A percentile compares a stretch with the other conserved stretches of the same genome.
Conservation (phyloP, 1,284 basidiomycete species). For the Pholiota adiposa region DNA sequence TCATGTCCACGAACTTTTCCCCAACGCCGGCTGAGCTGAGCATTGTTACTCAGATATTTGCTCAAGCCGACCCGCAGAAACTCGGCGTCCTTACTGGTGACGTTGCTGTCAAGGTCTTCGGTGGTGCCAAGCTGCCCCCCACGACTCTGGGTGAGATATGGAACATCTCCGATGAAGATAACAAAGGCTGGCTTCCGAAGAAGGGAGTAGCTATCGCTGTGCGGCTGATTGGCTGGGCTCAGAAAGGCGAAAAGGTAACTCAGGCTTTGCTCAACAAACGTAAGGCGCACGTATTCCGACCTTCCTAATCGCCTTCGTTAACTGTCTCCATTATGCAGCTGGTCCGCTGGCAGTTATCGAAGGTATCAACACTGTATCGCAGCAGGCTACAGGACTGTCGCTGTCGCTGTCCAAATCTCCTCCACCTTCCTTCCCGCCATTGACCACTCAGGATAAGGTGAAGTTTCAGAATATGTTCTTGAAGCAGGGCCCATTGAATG, state of each 20-base stretch:
- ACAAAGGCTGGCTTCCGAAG: slow-evolving; percentile 89
- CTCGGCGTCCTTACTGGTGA: slow-evolving; percentile 85
- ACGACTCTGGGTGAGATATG: slow-evolving; percentile 92
- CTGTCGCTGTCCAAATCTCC: slow-evolving; percentile 65
- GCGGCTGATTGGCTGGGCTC: slow-evolving; percentile 91
- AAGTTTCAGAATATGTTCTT: slow-evolving; percentile 86
- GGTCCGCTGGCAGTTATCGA: slow-evolving; percentile 85
- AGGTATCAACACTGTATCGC: slow-evolving; percentile 55
- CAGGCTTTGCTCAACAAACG: slow-evolving; percentile 67
- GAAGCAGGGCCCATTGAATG: slow-evolving; percentile 73
- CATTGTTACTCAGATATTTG: slow-evolving; percentile 73
- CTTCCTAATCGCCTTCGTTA: slow-evolving; percentile 16
- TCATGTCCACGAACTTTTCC: slow-evolving; percentile 66
- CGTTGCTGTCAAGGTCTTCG: slow-evolving; percentile 81
- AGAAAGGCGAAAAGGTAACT: slow-evolving; percentile 79
- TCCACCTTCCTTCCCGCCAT: slow-evolving; percentile 60
- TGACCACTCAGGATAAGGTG: slow-evolving; percentile 79
- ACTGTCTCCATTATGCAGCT: slow-evolving; percentile 47
- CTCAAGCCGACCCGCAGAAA: slow-evolving; percentile 72
- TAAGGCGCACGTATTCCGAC: slow-evolving; percentile 40
- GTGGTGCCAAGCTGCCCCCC: slow-evolving; percentile 78
- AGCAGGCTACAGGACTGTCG: slow-evolving; percentile 55
- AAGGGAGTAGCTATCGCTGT: slow-evolving; percentile 88
- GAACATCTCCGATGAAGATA: slow-evolving; percentile 90
- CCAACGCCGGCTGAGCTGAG: slow-evolving; percentile 69